phyloP scores from a whole-genome alignment of 306 rosid genomes.

The Prunus padus region DNA sequence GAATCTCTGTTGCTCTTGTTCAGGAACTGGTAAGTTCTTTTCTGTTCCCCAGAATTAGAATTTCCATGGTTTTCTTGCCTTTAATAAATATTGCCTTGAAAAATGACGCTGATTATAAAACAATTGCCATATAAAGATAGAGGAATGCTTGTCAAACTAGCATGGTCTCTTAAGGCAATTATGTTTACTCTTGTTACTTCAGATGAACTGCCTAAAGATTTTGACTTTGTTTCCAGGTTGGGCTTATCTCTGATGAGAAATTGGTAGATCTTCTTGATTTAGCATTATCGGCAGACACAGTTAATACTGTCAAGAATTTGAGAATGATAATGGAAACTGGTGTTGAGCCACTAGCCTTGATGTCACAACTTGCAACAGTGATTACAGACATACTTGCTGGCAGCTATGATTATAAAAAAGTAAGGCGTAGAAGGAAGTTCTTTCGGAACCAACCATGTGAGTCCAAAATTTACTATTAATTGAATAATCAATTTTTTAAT shows the following conservation, averaged over 20 bases:
- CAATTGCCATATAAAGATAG: background rate
- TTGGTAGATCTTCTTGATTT: constrained; percentile 97
- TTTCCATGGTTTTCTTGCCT: background rate
- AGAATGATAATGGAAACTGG: constrained; percentile 93
- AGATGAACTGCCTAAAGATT: constrained; percentile 22
- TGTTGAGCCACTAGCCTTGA: constrained; percentile 89
- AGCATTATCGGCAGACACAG: constrained; percentile 96
- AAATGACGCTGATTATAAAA: background rate
- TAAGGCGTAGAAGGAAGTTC: constrained; percentile 80
- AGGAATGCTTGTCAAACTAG: background rate
- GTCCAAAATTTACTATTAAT: constrained; percentile 24
- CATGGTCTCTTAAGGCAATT: background rate
- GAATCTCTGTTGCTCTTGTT: constrained; percentile 87
- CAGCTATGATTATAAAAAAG: constrained; percentile 70
- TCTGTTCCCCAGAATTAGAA: constrained; percentile 5
- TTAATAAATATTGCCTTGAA: background rate
- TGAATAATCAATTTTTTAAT: constrained; percentile 11
- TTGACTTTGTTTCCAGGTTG: constrained; percentile 59
- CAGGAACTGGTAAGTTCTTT: constrained; percentile 80
- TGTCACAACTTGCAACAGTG: constrained; percentile 97
- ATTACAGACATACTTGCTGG: constrained; percentile 98
- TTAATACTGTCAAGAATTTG: constrained; percentile 89
- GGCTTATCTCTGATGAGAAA: constrained; percentile 95
- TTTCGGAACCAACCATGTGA: constrained; percentile 82
- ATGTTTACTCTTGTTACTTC: background rate